Conservation (phyloP, 2,329 filamentous ascomycete genomes). For the Ophiostoma himal-ulmi region DNA sequence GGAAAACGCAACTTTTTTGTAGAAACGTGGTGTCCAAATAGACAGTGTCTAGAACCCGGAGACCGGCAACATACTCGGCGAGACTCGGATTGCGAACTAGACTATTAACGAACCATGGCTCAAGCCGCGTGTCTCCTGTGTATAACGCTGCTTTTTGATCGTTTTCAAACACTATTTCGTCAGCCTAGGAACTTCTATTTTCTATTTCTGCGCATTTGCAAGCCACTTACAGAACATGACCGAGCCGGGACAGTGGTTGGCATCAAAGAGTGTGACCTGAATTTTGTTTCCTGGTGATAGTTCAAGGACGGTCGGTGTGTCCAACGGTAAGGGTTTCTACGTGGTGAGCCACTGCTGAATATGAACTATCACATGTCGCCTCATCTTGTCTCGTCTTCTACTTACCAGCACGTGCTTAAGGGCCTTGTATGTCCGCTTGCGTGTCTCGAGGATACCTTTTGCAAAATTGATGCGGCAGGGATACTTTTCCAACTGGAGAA, state of each 20-base stretch:
- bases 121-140: conserved; percentile 81
- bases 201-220: too few species aligned
- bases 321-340: conserved; percentile 72
- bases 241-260: conserved; percentile 84
- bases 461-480: conserved; percentile 76
- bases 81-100: conserved; percentile 66
- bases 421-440: conserved; percentile 69
- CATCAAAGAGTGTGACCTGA: conserved; percentile 78
- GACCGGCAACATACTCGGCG: conserved; percentile 63
- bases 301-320: conserved; percentile 72
- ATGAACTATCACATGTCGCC: not conserved
- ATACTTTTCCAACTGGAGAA: conserved; percentile 73
- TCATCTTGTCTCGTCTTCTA: not conserved
- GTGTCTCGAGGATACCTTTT: conserved; percentile 68
- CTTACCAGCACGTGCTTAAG: conserved; percentile 58
- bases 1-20: conserved; percentile 40
- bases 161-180: conserved; percentile 64
- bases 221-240: conserved; percentile 70
- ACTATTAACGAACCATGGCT: conserved; percentile 77
- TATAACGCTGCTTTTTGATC: conserved; percentile 69
- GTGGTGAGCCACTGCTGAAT: not conserved
- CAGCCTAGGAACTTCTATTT: not conserved
- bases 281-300: conserved; percentile 63
- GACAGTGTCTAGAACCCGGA: conserved; percentile 67
- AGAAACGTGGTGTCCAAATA: conserved; percentile 84